phyloP scores from a whole-genome alignment of 2,329 filamentous ascomycete genomes.

The Cladosporium colombiae region DNA sequence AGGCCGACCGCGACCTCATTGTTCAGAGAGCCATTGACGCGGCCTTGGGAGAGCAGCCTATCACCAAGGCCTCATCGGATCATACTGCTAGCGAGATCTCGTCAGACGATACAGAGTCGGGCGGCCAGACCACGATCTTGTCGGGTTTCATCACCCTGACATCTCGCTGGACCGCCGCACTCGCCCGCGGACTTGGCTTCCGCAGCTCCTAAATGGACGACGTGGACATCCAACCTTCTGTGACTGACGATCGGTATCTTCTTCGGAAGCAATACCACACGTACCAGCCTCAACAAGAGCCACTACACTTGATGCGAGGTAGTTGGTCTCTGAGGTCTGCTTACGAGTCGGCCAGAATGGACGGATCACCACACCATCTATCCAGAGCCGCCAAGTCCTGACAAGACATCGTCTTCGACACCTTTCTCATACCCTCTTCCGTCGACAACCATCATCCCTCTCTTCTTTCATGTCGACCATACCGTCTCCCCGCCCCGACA shows the following conservation, averaged over 20 bases:
- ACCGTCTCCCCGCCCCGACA: neutral
- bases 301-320: constrained; percentile 16
- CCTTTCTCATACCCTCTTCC: neutral
- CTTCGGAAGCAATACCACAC: constrained; percentile 15
- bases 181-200: neutral
- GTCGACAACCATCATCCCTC: neutral
- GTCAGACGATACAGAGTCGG: neutral
- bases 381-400: neutral
- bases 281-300: constrained; percentile 11
- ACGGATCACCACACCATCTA: constrained; percentile 6
- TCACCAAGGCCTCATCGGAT: neutral
- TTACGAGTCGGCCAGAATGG: constrained; percentile 13
- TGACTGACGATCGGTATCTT: constrained; percentile 4
- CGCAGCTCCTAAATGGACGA: constrained; percentile 3
- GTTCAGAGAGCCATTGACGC: neutral
- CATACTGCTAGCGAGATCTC: neutral
- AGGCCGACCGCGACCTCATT: neutral
- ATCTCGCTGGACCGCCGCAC: neutral
- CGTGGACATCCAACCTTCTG: constrained; percentile 11
- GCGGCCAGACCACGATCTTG: neutral
- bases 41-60: neutral
- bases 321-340: constrained; percentile 12
- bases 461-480: neutral
- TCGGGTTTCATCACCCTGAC: neutral
- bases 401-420: constrained; percentile 1